Evolutionary conservation across 164 flowering plant genomes (phyloP).

Genomic region (Piper betle): DNA sequence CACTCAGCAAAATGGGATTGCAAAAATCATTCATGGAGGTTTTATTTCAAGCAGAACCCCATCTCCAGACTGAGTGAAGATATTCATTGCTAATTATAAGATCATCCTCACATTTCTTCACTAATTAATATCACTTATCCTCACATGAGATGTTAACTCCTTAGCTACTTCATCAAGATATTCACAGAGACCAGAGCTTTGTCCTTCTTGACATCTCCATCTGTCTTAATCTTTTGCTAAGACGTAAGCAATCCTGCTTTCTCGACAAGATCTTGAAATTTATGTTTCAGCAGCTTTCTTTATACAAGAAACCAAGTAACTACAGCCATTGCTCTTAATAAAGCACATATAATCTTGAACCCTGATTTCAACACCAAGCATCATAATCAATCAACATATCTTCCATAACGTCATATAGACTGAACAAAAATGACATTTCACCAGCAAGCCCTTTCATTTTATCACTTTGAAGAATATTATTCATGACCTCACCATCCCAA

Average conservation of each 20-base stretch:
- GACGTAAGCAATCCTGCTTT: slow-evolving; percentile 19
- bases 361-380: slow-evolving; percentile 31
- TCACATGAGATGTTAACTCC: slow-evolving; percentile 8
- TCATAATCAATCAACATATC: slow-evolving; percentile 26
- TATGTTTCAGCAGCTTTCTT: slow-evolving; percentile 24
- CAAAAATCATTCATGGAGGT: no score
- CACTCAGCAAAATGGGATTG: no score
- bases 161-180: slow-evolving; percentile 25
- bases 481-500: neutral
- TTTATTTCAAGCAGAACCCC: no score
- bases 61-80: no score
- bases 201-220: slow-evolving; percentile 43
- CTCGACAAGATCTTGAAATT: slow-evolving; percentile 9
- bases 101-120: no score
- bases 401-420: slow-evolving; percentile 36
- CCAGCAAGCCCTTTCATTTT: slow-evolving; percentile 22
- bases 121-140: no score
- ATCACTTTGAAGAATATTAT: neutral
- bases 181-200: slow-evolving; percentile 14
- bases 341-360: slow-evolving; percentile 24
- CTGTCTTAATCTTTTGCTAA: slow-evolving; percentile 27
- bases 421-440: slow-evolving; percentile 41
- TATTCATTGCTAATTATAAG: no score
- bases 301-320: slow-evolving; percentile 41
- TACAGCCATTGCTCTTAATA: slow-evolving; percentile 24